A percentile compares a stretch with the other conserved stretches of the same genome.
phyloP scores from a whole-genome alignment of 345 rosid genomes.

The Raphanus raphanistrum region DNA sequence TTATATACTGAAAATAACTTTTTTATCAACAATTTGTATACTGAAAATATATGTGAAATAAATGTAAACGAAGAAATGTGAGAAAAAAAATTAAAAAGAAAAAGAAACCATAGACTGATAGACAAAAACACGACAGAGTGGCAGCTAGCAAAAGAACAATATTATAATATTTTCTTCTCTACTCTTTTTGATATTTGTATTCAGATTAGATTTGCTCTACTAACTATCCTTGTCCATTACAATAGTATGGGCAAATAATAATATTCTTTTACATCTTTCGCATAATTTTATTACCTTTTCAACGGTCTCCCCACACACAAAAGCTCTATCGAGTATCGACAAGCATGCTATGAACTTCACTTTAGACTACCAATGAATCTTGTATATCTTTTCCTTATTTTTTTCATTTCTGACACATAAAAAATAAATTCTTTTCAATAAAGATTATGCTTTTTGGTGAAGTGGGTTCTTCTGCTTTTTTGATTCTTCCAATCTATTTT shows the following conservation, averaged over 20 bases:
- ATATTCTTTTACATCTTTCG: background rate
- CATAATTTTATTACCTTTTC: slow-evolving; percentile 37
- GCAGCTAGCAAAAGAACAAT: slow-evolving; percentile 39
- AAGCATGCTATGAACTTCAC: slow-evolving; percentile 57
- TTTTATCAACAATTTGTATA: too few species aligned
- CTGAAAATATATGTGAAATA: background rate
- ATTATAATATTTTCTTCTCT: slow-evolving; percentile 22
- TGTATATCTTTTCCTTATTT: background rate
- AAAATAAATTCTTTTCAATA: background rate
- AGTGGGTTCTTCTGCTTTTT: slow-evolving; percentile 47
- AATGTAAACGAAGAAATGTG: background rate
- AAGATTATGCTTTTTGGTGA: slow-evolving; percentile 42
- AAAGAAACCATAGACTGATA: slow-evolving; percentile 18
- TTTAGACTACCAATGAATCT: slow-evolving; percentile 50
- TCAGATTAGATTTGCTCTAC: slow-evolving; percentile 24
- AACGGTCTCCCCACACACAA: slow-evolving; percentile 40
- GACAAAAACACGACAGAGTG: slow-evolving; percentile 37
- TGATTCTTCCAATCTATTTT: slow-evolving; percentile 7
- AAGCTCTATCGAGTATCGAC: slow-evolving; percentile 49
- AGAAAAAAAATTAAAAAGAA: background rate
- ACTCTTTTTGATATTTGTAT: slow-evolving; percentile 18
- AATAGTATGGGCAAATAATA: slow-evolving; percentile 29
- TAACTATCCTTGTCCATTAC: slow-evolving; percentile 32
- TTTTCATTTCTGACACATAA: slow-evolving; percentile 46
- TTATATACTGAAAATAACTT: background rate